Evolutionary conservation across 164 flowering plant genomes (phyloP).

Genomic region (Stephania yunnanensis): DNA sequence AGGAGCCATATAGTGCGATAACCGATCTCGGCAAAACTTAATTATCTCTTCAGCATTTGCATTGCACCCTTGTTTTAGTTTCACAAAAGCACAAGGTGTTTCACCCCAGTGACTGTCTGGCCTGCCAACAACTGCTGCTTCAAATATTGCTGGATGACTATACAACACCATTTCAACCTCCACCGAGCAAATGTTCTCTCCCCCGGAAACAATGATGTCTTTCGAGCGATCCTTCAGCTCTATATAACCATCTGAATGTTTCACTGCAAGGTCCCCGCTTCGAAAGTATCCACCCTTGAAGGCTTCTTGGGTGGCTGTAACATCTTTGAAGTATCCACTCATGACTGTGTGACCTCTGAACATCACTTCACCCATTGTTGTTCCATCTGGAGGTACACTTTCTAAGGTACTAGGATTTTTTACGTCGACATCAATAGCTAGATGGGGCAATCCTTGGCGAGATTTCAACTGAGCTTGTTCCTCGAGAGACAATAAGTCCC

Average conservation of each 20-base stretch:
- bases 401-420: constrained; percentile 52
- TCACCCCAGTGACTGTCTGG: constrained; percentile 62
- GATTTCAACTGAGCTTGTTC: constrained; percentile 22
- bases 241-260: constrained; percentile 42
- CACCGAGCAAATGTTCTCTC: constrained; percentile 45
- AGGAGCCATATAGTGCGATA: constrained; percentile 59
- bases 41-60: constrained; percentile 31
- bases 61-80: constrained; percentile 37
- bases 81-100: constrained; percentile 62
- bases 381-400: constrained; percentile 55
- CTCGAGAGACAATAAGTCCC: constrained; percentile 24
- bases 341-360: constrained; percentile 64
- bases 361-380: constrained; percentile 71
- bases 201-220: constrained; percentile 40
- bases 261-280: constrained; percentile 54
- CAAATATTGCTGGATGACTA: constrained; percentile 44
- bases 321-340: constrained; percentile 55
- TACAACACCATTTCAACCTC: constrained; percentile 55
- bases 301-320: constrained; percentile 38
- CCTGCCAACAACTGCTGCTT: constrained; percentile 70
- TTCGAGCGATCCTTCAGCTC: constrained; percentile 52
- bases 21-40: constrained; percentile 31
- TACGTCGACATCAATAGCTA: constrained; percentile 50
- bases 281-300: constrained; percentile 60
- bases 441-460: constrained; percentile 30